Percentiles rank a stretch among this genome's conserved stretches.
phyloP scores from a whole-genome alignment of 306 rosid genomes.

The Cicer cuneatum region DNA sequence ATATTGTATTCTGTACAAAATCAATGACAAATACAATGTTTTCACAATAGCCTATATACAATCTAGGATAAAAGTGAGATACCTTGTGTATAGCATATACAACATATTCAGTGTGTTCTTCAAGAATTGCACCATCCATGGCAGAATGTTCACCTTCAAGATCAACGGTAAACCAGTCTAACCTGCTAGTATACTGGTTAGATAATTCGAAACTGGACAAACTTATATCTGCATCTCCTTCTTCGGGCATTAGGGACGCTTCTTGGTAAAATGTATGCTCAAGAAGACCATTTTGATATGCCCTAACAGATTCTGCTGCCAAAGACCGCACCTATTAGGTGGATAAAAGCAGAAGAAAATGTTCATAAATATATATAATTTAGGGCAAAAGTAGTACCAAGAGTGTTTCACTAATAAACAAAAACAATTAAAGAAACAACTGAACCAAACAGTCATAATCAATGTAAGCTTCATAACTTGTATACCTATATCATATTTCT shows the following conservation, averaged over 20 bases:
- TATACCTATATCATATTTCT: conserved; percentile 18
- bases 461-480: conserved; percentile 23
- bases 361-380: conserved; percentile 25
- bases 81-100: conserved; percentile 94
- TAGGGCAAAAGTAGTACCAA: conserved; percentile 29
- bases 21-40: no score
- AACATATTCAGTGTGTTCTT: conserved; percentile 88
- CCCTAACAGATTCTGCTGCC: conserved; percentile 97
- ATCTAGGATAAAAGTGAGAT: conserved; percentile 38
- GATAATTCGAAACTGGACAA: conserved; percentile 59
- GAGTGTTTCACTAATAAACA: conserved; percentile 4
- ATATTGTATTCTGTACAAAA: no score
- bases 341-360: conserved; percentile 43
- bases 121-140: conserved; percentile 94
- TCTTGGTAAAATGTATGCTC: conserved; percentile 78
- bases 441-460: conserved; percentile 25
- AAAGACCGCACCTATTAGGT: conserved; percentile 76
- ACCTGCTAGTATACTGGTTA: conserved; percentile 66
- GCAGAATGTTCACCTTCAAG: conserved; percentile 99
- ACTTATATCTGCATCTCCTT: conserved; percentile 60
- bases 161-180: conserved; percentile 97
- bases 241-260: conserved; percentile 65
- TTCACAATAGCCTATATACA: not conserved
- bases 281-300: conserved; percentile 84
- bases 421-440: conserved; percentile 5